Conservation (phyloP, 345 rosid genomes). For the Brassica incana region DNA sequence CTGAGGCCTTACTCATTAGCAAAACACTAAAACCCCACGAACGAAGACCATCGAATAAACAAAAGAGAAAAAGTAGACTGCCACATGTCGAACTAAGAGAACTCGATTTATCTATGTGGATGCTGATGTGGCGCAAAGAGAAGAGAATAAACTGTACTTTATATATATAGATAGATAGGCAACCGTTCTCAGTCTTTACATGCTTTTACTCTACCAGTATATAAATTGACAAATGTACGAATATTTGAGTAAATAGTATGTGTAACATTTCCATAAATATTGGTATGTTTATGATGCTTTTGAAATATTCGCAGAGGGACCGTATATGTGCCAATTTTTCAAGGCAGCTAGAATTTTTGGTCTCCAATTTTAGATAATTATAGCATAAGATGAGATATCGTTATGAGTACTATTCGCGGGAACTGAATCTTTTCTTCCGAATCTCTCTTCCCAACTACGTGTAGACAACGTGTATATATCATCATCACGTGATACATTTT, state of each 20-base stretch:
- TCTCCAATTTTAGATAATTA: constrained; percentile 19
- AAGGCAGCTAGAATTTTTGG: constrained; percentile 14
- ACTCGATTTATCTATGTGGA: too few relatives aligned
- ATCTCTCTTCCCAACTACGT: constrained; percentile 24
- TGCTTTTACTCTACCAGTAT: constrained; percentile 11
- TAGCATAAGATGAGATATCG: constrained; percentile 8
- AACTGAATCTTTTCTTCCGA: constrained; percentile 21
- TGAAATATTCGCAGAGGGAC: constrained; percentile 10
- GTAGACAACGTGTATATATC: constrained; percentile 29
- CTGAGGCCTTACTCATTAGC: too few relatives aligned
- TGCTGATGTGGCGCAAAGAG: too few relatives aligned
- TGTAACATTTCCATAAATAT: constrained; percentile 2
- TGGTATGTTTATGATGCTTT: constrained; percentile 4
- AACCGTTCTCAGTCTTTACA: constrained; percentile 14
- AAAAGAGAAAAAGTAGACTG: too few relatives aligned
- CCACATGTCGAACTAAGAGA: too few relatives aligned
- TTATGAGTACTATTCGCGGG: constrained; percentile 6
- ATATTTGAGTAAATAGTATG: neutral
- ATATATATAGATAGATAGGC: neutral
- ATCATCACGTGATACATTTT: constrained; percentile 22
- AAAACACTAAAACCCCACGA: too few relatives aligned
- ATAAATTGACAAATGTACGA: constrained; percentile 14
- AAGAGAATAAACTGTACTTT: too few relatives aligned
- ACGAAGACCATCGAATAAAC: too few relatives aligned
- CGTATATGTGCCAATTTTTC: constrained; percentile 2